Evolutionary conservation across 148 eudicot genomes (phyloP).

Genomic region (Bassia scoparia): DNA sequence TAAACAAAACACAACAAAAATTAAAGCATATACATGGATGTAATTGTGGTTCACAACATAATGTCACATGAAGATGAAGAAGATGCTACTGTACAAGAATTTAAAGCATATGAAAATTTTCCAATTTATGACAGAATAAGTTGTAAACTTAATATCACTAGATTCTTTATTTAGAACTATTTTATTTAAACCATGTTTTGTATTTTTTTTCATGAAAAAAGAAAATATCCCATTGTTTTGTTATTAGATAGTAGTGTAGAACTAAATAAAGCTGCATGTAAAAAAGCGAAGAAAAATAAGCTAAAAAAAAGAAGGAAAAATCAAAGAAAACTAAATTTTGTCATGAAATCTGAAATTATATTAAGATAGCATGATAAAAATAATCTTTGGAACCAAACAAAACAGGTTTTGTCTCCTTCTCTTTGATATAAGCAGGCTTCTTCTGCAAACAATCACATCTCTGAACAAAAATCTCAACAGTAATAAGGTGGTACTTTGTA

Average conservation of each 20-base stretch:
- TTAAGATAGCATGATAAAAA: neutral
- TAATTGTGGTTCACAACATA: neutral
- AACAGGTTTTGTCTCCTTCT: constrained; percentile 29
- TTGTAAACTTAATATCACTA: too few species aligned
- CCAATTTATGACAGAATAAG: neutral
- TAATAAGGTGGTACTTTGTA: neutral
- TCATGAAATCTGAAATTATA: neutral
- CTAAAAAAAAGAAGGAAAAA: too few species aligned
- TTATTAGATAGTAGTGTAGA: too few species aligned
- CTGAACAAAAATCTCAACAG: constrained; percentile 42
- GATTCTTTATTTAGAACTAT: neutral
- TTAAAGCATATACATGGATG: too few species aligned
- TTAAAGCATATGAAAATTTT: neutral
- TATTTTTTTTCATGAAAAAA: neutral
- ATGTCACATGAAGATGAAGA: neutral
- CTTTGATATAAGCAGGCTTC: constrained; percentile 17
- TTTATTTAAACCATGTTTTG: neutral
- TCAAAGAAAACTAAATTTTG: too few species aligned
- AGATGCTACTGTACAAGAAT: neutral
- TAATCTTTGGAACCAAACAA: constrained; percentile 24
- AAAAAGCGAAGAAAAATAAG: neutral
- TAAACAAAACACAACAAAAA: too few species aligned
- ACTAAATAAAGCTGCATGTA: constrained; percentile 27
- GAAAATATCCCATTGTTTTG: too few species aligned
- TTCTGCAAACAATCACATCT: constrained; percentile 41